Percentiles rank a stretch among this genome's conserved stretches.
These are phyloP conservation scores for Acanthamoeba sp. DNA, from an alignment of 208 protist species.

Conservation along the genomic window DNA sequence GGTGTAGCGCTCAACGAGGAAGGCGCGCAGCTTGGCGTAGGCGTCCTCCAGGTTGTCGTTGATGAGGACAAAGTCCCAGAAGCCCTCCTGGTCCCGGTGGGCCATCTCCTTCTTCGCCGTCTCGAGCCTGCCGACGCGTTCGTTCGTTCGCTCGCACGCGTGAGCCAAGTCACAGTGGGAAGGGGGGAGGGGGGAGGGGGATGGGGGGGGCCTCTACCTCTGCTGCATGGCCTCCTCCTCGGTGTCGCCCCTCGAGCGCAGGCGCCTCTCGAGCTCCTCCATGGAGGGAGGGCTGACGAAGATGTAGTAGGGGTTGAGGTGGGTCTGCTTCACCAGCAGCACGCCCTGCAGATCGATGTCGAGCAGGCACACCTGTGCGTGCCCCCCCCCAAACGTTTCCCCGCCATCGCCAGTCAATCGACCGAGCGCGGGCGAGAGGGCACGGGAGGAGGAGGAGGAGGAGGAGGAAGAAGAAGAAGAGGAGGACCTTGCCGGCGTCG, in stretches of 20 bases:
- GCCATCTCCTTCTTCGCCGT: conserved; percentile 86
- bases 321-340: conserved; percentile 78
- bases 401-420: too few species aligned
- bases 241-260: conserved; percentile 87
- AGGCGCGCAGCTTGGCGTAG: conserved; percentile 71
- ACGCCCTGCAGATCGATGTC: conserved; percentile 91
- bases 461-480: neutral
- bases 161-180: too few species aligned
- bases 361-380: conserved; percentile 88
- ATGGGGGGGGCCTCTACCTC: conserved; percentile 42
- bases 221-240: conserved; percentile 86
- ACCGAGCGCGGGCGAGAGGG: too few species aligned
- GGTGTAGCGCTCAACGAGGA: conserved; percentile 36
- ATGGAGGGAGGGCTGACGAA: conserved; percentile 85
- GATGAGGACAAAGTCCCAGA: conserved; percentile 82
- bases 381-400: too few species aligned
- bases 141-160: neutral
- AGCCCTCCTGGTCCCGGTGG: conserved; percentile 72
- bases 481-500: neutral
- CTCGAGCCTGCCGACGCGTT: conserved; percentile 79
- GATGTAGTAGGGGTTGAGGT: conserved; percentile 79
- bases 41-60: conserved; percentile 84
- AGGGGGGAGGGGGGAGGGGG: too few species aligned
- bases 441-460: too few species aligned
- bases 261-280: conserved; percentile 82